Evolutionary conservation across 1,284 basidiomycete genomes (phyloP), one percentile per base, ranked within the genome.

Genomic region (Athelia sp.): DNA sequence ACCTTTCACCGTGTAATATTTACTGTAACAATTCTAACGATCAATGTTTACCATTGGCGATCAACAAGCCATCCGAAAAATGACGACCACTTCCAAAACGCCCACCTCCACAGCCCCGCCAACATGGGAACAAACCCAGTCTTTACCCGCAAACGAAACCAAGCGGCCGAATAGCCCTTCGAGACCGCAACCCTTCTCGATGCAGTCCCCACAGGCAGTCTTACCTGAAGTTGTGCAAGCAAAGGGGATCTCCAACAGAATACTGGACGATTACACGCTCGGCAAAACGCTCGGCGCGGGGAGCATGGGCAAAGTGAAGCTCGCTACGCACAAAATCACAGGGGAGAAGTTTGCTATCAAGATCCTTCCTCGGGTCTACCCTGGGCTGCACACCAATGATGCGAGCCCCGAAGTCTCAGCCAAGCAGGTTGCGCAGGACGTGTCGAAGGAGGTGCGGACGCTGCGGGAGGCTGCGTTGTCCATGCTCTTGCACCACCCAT

Each of bases 261-360:
- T 86, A 58, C 75, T 99, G 13, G 95, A 95, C 35, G 93, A 98
- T 66, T 99, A 98, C 74, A 91, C 91, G 53, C 81, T 99, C 55
- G 92, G 92, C 61, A 98, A 98, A 79, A 98, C 96, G 3, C 79
- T 99, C 31, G 96, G 97, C 45, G 94, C 94, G 35, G 96, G 97
- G 35, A 95, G 92, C 67, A 99, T 99, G 95, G 97, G 96, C 57
- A 98, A 98, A 66, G 97, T 99, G 62, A 99, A 98, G 76, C 82
- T 98, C n/a, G 96, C 93, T 4, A 87, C 90, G 36, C 93, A 95
- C 65, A 90, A 90, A 57, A 65, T 85, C 57, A 90, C 92, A 1
- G 90, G 90, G 38, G 93, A 98, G 71, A 97, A 96, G 91, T 87
- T 96, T 53, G 96, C 97, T 11, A 92, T 99, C 73, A 99, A 99